These are phyloP conservation scores for Aspergillus oerlinghausenensis DNA, from an alignment of 2,329 filamentous ascomycete genomes.

Conservation along the genomic window DNA sequence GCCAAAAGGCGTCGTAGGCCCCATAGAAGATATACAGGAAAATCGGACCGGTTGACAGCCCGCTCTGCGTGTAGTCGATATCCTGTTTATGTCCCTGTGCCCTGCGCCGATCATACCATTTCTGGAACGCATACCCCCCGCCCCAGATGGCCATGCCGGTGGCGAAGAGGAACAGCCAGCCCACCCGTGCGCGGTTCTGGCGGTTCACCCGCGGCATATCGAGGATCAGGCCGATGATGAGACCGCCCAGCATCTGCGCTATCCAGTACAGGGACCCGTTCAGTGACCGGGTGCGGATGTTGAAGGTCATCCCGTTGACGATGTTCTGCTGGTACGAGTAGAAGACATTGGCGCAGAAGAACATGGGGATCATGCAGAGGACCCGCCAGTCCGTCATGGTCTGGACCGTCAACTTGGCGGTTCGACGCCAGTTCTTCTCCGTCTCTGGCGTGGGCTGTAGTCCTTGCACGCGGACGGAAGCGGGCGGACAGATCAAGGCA, in stretches of 20 bases:
- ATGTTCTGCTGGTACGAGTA: slow-evolving; percentile 56
- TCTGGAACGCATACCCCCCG: slow-evolving; percentile 63
- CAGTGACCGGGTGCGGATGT: slow-evolving; percentile 52
- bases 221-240: slow-evolving; percentile 36
- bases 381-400: slow-evolving; percentile 44
- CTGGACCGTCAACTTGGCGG: slow-evolving; percentile 28
- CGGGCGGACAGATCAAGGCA: slow-evolving; percentile 47
- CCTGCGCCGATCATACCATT: slow-evolving; percentile 46
- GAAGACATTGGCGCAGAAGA: slow-evolving; percentile 54
- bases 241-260: slow-evolving; percentile 52
- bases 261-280: slow-evolving; percentile 55
- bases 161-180: slow-evolving; percentile 45
- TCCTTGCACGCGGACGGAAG: slow-evolving; percentile 38
- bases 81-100: slow-evolving; percentile 40
- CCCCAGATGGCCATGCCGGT: slow-evolving; percentile 54
- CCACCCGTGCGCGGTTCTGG: slow-evolving; percentile 44
- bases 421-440: slow-evolving; percentile 36
- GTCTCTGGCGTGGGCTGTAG: slow-evolving; percentile 35
- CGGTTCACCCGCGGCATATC: slow-evolving; percentile 44
- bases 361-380: slow-evolving; percentile 49
- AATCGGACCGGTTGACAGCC: slow-evolving; percentile 57
- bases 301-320: slow-evolving; percentile 53
- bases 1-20: slow-evolving; percentile 64
- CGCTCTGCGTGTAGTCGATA: slow-evolving; percentile 46
- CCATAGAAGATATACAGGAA: slow-evolving; percentile 69